These are phyloP conservation scores for Carpinus fangiana DNA, from an alignment of 306 rosid genomes.

Conservation along the genomic window DNA sequence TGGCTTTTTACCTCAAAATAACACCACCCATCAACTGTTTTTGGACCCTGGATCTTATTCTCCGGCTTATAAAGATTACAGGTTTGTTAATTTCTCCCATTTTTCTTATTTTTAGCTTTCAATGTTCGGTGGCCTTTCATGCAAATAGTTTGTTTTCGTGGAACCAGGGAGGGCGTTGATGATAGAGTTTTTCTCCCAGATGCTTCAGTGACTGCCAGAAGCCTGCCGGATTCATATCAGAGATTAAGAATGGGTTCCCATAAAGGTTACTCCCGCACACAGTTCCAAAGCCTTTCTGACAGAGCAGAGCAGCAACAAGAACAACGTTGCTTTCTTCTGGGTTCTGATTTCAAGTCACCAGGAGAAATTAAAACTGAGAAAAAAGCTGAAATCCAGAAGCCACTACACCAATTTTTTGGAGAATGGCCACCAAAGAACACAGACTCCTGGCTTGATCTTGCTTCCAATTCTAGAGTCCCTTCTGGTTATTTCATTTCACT, in stretches of 20 bases:
- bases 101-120: slow-evolving; percentile 11
- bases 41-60: slow-evolving; percentile 63
- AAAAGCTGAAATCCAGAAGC: slow-evolving; percentile 71
- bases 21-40: slow-evolving; percentile 57
- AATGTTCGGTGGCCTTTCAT: neutral
- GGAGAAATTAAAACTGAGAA: slow-evolving; percentile 51
- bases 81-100: slow-evolving; percentile 39
- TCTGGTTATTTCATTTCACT: slow-evolving; percentile 37
- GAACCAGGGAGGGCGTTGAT: slow-evolving; percentile 69
- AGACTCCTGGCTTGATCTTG: slow-evolving; percentile 97
- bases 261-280: slow-evolving; percentile 54
- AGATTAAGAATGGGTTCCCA: slow-evolving; percentile 54
- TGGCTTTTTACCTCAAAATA: slow-evolving; percentile 46
- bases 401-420: slow-evolving; percentile 92
- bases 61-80: slow-evolving; percentile 61
- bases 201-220: slow-evolving; percentile 59
- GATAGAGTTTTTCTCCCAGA: slow-evolving; percentile 86
- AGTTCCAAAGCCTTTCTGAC: slow-evolving; percentile 47
- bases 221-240: slow-evolving; percentile 51
- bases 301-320: slow-evolving; percentile 39
- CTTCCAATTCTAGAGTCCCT: slow-evolving; percentile 75
- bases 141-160: slow-evolving; percentile 57
- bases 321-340: slow-evolving; percentile 81
- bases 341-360: slow-evolving; percentile 84
- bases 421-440: slow-evolving; percentile 91